Base-by-base conservation (phyloP, 805 yeast species). In the Spathaspora arborariae region DNA sequence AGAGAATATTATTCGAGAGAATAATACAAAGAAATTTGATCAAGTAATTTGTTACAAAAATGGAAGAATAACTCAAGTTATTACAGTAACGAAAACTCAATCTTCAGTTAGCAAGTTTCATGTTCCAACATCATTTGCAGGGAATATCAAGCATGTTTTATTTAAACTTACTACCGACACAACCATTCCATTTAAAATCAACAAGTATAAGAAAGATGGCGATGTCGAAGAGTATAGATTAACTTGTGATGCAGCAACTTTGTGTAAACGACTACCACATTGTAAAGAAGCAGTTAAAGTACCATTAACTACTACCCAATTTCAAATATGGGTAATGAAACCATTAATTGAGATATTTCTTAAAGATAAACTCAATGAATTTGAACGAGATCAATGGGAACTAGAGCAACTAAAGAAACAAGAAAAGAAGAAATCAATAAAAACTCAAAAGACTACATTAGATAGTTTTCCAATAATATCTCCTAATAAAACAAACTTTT, bases 401-500 rank as follows among this genome's bases (percentile, higher is more conserved):
- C 11, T 13, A 7, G 35, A 30, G n/a, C 16, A 30, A 10, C n/a
- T 30, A 15, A 30, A 30, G 16, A 30, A 30, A 3, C 16, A 30
- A 13, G 35, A 30, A 30, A 30, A 30, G 6, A 30, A 15, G 35
- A 30, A 30, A 30, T 13, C 18, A 30, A 10, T 13, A 30, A n/a
- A 13, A 30, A 30, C 18, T 30, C 35, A 30, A 15, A 63, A 55
- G 41, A 59, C 67, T 2, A 65, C 68, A 0, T 50, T 65, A 18
- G 70, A 65, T 40, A 30, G 4, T 3, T 30, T 30, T n/a, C 16
- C 11, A 24, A 24, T 24, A 3, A 24, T 5, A 9, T 24, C 27
- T 5, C 27, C 27, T 24, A 13, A 24, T 9, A 24, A 24, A 30
- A 13, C 35, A 4, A 30, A 8, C 18, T 6, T 13, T 3, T 30